Evolutionary conservation across 2,329 filamentous ascomycete species (phyloP), one percentile per base, ranked within the genome.

Genomic region (Ophiobolus disseminans): DNA sequence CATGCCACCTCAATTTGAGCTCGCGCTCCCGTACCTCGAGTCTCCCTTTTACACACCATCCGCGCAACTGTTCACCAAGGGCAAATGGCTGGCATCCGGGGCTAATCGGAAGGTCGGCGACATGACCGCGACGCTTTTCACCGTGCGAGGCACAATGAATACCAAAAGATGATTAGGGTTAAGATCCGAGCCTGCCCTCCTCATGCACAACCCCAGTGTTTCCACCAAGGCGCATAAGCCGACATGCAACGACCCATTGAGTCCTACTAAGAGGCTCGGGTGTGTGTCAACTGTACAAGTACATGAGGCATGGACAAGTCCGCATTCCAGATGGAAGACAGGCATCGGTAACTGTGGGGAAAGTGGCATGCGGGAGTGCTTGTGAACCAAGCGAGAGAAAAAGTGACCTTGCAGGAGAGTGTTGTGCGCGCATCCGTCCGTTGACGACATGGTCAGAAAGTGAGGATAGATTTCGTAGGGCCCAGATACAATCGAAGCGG

Each of bases 111-210:
- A 79, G 78, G 76, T 82, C 77, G 81, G 86, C 86, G 86, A 88
- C 86, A 83, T 77, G 79, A 74, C 72, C 69, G 65, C 63, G 63
- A 69, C 55, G 44, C 69, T 73, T 16, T 66, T 43, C 51, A 43
- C 57, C 80, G 84, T 85, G 55, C 65, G 58, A 70, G 45, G 66
- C 85, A 55, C 65, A 58, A 66, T 53, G 63, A 73, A 69, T 85
- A 86, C 90, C 89, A 88, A 85, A 79, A 74, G 78, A 75, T 78
- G 79, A 82, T 89, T 96, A 96, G 92, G 92, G 92, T 96, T 96
- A 96, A 92, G 89, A 92, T 92, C 89, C 90, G 86, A 87, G 78
- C 76, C 78, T 79, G 80, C 84, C 87, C 83, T 81, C 83, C 76
- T 76, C 77, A 73, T 69, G 69, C 67, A 60, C 62, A 53, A 57